Base-by-base conservation (phyloP, 1,284 basidiomycete species). In the Austropuccinia psidii region DNA sequence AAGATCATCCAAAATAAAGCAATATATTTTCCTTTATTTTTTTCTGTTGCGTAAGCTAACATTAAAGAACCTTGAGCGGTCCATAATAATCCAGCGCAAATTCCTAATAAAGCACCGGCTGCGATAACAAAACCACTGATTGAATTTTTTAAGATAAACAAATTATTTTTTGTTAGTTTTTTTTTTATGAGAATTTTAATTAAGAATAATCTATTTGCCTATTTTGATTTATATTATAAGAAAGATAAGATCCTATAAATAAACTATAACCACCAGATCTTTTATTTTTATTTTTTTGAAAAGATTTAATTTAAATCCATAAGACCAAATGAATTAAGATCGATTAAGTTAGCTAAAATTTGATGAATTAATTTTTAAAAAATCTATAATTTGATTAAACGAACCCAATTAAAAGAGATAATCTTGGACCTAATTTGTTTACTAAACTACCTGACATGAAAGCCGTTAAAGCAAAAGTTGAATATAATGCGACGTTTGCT, bases 21-120 rank as follows among this genome's bases (percentile, higher is more conserved):
- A 75, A 93, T 91, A 79, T 85, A 90, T 69, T 82, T 83, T 17
- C 91, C 91, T 80, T 93, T 94, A 79, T 76, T 81, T 78, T 79
- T 89, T 88, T 47, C 83, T 0, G 80, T 90, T 0, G 90, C 88
- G 80, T 92, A 93, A 0, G 89, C 85, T 78, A 93, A 83, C 87
- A 92, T 92, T 75, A 92, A 82, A 5, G 87, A 87, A 21, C 90
- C 90, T 78, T 93, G 91, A 0, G 79, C 79, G 3, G 78, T 77
- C 80, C 80, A 80, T n/a, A 93, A 83, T 31, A 93, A 80, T 57
- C 89, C 89, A 15, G 92, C 91, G 78, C 89, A 91, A 65, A 91
- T 78, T 55, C 91, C 91, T 19, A 93, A 87, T 74, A 93, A 82
- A 35, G 89, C 89, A 39, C 91, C 91, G 0, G 90, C 85, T 35